phyloP scores from a whole-genome alignment of 768 basidiomycete species.

The Auricularia cornea region DNA sequence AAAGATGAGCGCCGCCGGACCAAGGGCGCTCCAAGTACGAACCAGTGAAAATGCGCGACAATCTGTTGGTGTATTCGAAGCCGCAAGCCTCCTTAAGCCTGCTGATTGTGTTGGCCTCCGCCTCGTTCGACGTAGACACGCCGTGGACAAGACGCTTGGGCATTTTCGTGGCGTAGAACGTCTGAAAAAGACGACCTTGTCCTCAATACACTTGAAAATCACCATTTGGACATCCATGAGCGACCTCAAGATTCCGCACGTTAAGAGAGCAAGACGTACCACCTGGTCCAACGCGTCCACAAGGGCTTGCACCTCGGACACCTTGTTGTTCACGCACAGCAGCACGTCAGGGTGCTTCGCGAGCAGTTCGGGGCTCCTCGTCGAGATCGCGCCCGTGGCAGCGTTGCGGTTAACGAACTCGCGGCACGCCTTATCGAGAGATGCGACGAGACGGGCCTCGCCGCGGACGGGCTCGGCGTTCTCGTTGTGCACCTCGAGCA shows the following conservation, averaged over 20 bases:
- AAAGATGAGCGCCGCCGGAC: constrained; percentile 6
- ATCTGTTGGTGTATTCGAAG: constrained; percentile 92
- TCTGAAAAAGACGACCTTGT: constrained; percentile 99
- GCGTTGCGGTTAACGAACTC: constrained; percentile 93
- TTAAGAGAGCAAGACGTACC: too few species aligned
- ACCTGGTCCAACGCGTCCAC: constrained; percentile 87
- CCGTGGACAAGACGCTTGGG: constrained; percentile 88
- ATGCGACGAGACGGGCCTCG: constrained; percentile 88
- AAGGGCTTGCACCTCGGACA: constrained; percentile 83
- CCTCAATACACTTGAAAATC: constrained; percentile 95
- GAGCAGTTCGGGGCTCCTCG: constrained; percentile 85
- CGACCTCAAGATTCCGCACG: too few species aligned
- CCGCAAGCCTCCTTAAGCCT: constrained; percentile 96
- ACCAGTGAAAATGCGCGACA: constrained; percentile 97
- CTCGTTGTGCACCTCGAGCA: constrained; percentile 87
- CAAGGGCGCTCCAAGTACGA: constrained; percentile 1
- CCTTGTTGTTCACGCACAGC: constrained; percentile 90
- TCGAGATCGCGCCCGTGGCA: constrained; percentile 70
- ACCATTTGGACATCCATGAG: constrained; percentile 94
- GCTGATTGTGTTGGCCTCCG: constrained; percentile 95
- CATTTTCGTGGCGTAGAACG: constrained; percentile 91
- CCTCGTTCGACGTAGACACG: constrained; percentile 90
- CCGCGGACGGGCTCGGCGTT: constrained; percentile 86
- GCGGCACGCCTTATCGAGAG: constrained; percentile 83
- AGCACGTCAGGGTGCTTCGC: constrained; percentile 88